Conservation (phyloP, 176 grass and related monocot genomes). For the Neostapfia colusana region DNA sequence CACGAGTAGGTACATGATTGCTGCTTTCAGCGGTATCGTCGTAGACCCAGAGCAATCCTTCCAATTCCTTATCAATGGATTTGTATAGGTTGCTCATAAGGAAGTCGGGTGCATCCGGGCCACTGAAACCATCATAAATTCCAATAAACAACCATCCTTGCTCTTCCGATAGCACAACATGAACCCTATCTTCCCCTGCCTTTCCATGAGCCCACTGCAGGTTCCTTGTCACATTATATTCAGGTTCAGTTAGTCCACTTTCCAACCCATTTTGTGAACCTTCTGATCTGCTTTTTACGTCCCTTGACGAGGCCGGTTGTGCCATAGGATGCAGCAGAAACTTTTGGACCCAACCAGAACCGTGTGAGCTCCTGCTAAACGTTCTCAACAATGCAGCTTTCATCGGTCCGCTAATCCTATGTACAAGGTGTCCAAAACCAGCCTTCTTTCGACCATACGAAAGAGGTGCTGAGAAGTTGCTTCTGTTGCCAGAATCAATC, state of each 20-base stretch:
- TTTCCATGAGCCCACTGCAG: conserved; percentile 97
- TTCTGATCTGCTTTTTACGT: conserved; percentile 58
- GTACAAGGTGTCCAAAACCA: conserved; percentile 59
- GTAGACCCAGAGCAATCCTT: conserved; percentile 80
- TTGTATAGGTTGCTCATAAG: conserved; percentile 92
- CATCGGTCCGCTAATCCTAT: conserved; percentile 83
- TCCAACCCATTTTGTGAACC: conserved; percentile 48
- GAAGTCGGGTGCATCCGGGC: conserved; percentile 90
- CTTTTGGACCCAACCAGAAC: conserved; percentile 59
- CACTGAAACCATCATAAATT: conserved; percentile 95
- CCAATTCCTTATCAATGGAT: conserved; percentile 88
- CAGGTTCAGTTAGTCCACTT: conserved; percentile 59
- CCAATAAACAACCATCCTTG: conserved; percentile 93
- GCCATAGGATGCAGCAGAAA: conserved; percentile 71
- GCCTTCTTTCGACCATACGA: conserved; percentile 56
- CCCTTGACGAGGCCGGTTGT: conserved; percentile 58
- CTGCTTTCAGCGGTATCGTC: conserved; percentile 55
- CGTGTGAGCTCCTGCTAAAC: conserved; percentile 47
- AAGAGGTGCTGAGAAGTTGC: conserved; percentile 85
- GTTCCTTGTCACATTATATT: conserved; percentile 74
- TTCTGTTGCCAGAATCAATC: conserved; percentile 53
- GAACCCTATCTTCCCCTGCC: conserved; percentile 85
- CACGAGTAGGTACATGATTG: conserved; percentile 16
- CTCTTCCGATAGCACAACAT: conserved; percentile 92
- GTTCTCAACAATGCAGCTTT: conserved; percentile 55